A percentile compares a stretch with the other conserved stretches of the same genome.
Conservation (phyloP, 306 rosid species). For the Adenanthera pavonina region DNA sequence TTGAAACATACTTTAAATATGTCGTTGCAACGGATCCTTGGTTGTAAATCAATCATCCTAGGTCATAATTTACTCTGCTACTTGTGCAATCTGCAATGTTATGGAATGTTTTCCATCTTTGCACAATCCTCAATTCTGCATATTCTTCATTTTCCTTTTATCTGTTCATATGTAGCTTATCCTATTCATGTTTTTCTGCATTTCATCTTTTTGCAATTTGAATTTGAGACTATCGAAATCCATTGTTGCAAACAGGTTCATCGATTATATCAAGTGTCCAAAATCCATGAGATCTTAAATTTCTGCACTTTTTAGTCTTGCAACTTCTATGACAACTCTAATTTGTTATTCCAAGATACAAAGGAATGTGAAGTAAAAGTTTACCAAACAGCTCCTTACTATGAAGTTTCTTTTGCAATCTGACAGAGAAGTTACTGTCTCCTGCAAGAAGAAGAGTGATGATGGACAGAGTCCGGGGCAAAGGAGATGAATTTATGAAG, state of each 20-base stretch:
- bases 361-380: neutral
- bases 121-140: constrained; percentile 4
- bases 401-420: constrained; percentile 2
- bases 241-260: neutral
- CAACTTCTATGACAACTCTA: neutral
- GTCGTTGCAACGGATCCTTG: neutral
- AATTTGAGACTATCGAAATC: neutral
- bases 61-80: constrained; percentile 11
- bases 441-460: constrained; percentile 30
- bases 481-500: constrained; percentile 31
- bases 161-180: neutral
- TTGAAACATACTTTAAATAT: constrained; percentile 10
- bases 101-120: neutral
- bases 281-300: neutral
- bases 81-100: neutral
- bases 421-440: constrained; percentile 31
- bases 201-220: neutral
- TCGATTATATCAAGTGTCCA: neutral
- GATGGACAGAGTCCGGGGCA: constrained; percentile 52
- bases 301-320: neutral
- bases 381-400: neutral
- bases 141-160: neutral
- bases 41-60: neutral
- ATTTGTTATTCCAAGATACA: neutral
- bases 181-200: neutral